Conservation (phyloP, 805 yeast species). For the Metschnikowia reukaufii region DNA sequence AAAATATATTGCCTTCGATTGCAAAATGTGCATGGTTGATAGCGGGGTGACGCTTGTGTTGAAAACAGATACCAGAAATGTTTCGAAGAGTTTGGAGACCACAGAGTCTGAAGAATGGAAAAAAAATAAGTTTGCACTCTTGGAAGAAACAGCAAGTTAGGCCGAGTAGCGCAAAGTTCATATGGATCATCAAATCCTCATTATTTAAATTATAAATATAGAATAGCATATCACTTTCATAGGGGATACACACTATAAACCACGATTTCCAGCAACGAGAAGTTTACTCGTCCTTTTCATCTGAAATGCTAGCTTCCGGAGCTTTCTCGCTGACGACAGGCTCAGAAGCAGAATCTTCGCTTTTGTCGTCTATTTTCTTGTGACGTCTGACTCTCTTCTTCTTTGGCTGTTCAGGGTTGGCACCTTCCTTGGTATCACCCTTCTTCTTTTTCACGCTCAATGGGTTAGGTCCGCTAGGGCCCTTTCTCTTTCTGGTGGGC, state of each 20-base stretch:
- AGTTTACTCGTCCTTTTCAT: background rate
- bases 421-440: conserved; percentile 39
- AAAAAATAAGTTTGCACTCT: conserved; percentile 10
- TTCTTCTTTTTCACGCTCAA: conserved; percentile 81
- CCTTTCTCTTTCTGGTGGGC: conserved; percentile 52
- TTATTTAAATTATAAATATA: background rate
- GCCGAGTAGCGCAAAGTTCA: background rate
- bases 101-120: conserved; percentile 2
- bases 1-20: conserved; percentile 49
- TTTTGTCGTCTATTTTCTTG: conserved; percentile 9
- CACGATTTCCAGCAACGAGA: background rate
- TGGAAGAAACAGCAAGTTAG: conserved; percentile 9
- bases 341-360: conserved; percentile 1
- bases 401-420: conserved; percentile 6
- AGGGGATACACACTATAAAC: too few relatives aligned
- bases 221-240: background rate
- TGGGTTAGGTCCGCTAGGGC: conserved; percentile 87
- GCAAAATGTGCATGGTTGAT: conserved; percentile 47
- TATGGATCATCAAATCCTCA: background rate
- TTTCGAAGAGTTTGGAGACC: conserved; percentile 7
- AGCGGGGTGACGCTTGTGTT: conserved; percentile 19
- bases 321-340: background rate
- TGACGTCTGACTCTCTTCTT: conserved; percentile 19
- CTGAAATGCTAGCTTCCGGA: background rate
- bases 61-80: conserved; percentile 17